Conservation (phyloP, 2,329 filamentous ascomycete species). For the Penicillium sp. region DNA sequence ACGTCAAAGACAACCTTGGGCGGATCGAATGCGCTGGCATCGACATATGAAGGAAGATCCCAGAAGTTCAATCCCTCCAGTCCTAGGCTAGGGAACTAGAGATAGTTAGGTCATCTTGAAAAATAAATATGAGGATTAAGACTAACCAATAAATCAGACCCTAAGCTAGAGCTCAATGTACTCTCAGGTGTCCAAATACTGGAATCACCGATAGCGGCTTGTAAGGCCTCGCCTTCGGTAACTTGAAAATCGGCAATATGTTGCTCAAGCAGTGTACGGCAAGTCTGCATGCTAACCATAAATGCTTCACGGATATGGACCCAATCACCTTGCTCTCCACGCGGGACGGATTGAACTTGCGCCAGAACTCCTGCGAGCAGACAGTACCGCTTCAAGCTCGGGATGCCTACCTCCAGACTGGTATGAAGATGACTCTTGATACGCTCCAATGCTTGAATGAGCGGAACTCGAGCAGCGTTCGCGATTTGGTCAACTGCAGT, state of each 20-base stretch:
- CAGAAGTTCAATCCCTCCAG: constrained; percentile 16
- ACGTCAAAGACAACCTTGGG: neutral
- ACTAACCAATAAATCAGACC: constrained; percentile 13
- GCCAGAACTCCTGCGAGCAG: constrained; percentile 11
- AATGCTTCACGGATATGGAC: constrained; percentile 8
- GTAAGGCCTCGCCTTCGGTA: neutral
- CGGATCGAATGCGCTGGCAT: constrained; percentile 8
- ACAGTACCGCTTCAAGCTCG: constrained; percentile 19
- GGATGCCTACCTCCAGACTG: constrained; percentile 12
- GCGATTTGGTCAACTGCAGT: constrained; percentile 6
- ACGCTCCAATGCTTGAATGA: constrained; percentile 9
- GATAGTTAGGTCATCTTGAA: neutral
- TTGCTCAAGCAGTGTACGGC: constrained; percentile 8
- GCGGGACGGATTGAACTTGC: constrained; percentile 4
- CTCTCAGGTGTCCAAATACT: constrained; percentile 16
- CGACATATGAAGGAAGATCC: constrained; percentile 14
- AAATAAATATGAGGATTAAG: neutral
- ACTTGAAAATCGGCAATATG: constrained; percentile 2
- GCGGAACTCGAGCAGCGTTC: constrained; percentile 3
- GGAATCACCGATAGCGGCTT: neutral
- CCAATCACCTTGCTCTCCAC: constrained; percentile 1
- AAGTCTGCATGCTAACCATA: constrained; percentile 9
- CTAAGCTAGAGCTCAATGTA: constrained; percentile 9
- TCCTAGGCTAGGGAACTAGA: constrained; percentile 8
- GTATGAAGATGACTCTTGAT: constrained; percentile 9